Conservation (phyloP, 257 asterid genomes). For the Ligustrum vulgare region DNA sequence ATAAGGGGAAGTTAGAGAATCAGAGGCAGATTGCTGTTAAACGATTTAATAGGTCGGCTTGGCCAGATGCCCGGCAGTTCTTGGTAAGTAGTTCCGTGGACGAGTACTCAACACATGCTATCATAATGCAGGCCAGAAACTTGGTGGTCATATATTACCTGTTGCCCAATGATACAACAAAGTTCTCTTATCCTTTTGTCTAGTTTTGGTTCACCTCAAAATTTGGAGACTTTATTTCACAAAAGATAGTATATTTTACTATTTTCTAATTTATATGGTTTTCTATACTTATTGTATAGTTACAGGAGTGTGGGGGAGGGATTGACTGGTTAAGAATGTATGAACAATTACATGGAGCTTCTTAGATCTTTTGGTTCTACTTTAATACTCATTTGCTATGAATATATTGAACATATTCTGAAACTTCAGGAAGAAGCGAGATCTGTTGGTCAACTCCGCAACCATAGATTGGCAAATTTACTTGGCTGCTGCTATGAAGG, state of each 20-base stretch:
- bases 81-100: constrained; percentile 47
- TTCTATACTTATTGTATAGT: background rate
- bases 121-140: background rate
- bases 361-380: constrained; percentile 1
- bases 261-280: background rate
- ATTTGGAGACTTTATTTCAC: background rate
- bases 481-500: constrained; percentile 98
- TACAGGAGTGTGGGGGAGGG: background rate
- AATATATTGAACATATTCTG: constrained; percentile 14
- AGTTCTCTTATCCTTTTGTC: background rate
- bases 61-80: constrained; percentile 89
- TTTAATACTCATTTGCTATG: constrained; percentile 9
- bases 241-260: background rate
- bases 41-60: constrained; percentile 86
- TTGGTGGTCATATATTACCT: constrained; percentile 14
- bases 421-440: constrained; percentile 83
- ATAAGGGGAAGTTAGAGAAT: constrained; percentile 81
- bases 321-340: background rate
- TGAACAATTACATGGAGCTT: background rate
- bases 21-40: constrained; percentile 87
- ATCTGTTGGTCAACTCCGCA: constrained; percentile 90
- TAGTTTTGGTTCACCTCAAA: background rate
- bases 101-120: background rate
- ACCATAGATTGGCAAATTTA: constrained; percentile 70
- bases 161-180: background rate